Evolutionary conservation across 495 filamentous ascomycete species (phyloP).

Genomic region (Barbatosphaeria neglecta): DNA sequence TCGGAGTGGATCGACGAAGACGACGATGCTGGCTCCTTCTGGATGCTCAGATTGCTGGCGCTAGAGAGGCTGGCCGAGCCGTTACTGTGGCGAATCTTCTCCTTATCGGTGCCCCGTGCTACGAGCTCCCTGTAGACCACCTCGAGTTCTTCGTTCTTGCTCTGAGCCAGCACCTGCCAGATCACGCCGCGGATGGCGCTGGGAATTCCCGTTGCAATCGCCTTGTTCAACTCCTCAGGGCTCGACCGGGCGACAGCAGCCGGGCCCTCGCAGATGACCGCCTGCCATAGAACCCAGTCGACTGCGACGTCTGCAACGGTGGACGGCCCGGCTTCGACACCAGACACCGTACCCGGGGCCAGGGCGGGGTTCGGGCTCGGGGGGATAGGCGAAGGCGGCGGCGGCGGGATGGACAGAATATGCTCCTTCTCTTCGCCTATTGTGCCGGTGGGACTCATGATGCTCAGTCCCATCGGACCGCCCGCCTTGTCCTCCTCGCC

Average conservation of each 20-base stretch:
- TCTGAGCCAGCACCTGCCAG: slow-evolving; percentile 94
- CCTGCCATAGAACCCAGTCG: slow-evolving; percentile 97
- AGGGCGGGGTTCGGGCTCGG: slow-evolving; percentile 44
- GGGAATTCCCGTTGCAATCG: slow-evolving; percentile 88
- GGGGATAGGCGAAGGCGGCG: slow-evolving; percentile 32
- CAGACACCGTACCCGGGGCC: slow-evolving; percentile 73
- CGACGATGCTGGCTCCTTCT: slow-evolving; percentile 60
- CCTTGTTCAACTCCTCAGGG: slow-evolving; percentile 74
- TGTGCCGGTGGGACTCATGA: slow-evolving; percentile 42
- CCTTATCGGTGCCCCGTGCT: slow-evolving; percentile 67
- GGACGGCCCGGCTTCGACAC: slow-evolving; percentile 59
- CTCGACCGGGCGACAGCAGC: slow-evolving; percentile 74
- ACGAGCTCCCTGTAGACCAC: slow-evolving; percentile 77
- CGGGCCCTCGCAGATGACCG: slow-evolving; percentile 86
- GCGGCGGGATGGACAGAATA: slow-evolving; percentile 21
- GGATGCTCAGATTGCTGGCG: slow-evolving; percentile 24
- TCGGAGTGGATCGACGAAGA: slow-evolving; percentile 77
- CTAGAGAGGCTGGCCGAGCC: slow-evolving; percentile 27
- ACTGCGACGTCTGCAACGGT: slow-evolving; percentile 55
- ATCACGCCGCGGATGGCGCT: slow-evolving; percentile 91
- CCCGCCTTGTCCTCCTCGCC: slow-evolving; percentile 37
- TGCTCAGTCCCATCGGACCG: slow-evolving; percentile 34
- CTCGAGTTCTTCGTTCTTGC: slow-evolving; percentile 83
- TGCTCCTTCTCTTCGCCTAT: slow-evolving; percentile 43
- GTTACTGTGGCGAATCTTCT: slow-evolving; percentile 49